Evolutionary conservation across 2,329 filamentous ascomycete species (phyloP).

Genomic region (Celoporthe dispersa): DNA sequence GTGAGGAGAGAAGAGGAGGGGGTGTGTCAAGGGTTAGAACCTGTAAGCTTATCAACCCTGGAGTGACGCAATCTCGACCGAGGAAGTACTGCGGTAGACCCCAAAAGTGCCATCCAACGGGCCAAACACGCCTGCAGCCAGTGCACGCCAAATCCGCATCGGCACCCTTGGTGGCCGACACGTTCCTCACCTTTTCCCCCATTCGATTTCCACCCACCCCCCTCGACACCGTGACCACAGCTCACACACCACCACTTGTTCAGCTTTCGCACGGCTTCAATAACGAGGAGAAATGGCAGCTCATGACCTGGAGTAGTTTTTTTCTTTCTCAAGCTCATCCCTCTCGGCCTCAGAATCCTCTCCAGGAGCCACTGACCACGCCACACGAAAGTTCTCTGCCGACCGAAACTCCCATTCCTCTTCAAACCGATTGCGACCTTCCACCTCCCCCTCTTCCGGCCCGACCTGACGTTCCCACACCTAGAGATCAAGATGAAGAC

Average conservation of each 20-base stretch:
- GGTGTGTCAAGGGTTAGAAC: not conserved
- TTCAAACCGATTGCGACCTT: conserved; percentile 17
- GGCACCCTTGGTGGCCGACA: conserved; percentile 23
- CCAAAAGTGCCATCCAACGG: not conserved
- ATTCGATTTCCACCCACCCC: conserved; percentile 20
- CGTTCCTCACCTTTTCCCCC: conserved; percentile 19
- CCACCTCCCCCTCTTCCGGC: not conserved
- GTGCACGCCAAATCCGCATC: conserved; percentile 15
- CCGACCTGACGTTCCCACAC: conserved; percentile 27
- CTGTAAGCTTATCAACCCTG: not conserved
- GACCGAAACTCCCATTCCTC: conserved; percentile 14
- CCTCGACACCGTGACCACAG: conserved; percentile 11
- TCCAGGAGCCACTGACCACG: conserved; percentile 3
- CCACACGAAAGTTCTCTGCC: conserved; percentile 17
- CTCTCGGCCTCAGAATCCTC: conserved; percentile 9
- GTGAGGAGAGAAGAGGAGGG: too few species aligned
- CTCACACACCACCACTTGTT: conserved; percentile 11
- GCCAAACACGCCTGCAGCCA: not conserved
- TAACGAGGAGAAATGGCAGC: conserved; percentile 20
- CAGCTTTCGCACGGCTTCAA: conserved; percentile 12
- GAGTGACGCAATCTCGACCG: conserved; percentile 12
- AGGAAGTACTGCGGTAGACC: not conserved
- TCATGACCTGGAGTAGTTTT: conserved; percentile 8
- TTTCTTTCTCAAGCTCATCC: not conserved
- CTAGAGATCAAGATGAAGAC: conserved; percentile 55